Conservation (phyloP, 2,329 filamentous ascomycete species). For the Harringtonia aguacate region DNA sequence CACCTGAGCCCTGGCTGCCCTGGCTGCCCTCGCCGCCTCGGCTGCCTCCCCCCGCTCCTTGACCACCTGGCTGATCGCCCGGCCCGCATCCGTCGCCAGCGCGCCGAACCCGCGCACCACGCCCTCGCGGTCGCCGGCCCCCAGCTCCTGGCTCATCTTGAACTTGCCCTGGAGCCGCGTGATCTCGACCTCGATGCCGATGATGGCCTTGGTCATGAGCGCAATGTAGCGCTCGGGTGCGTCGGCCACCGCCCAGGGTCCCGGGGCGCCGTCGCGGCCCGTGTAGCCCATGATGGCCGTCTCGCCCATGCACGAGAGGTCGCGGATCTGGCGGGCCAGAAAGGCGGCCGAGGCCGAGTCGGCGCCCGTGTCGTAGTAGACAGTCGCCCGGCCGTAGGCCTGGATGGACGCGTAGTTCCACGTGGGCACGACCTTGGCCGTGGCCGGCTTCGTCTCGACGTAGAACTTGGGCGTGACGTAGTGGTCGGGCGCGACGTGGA, state of each 20-base stretch:
- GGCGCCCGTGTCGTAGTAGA: constrained; percentile 42
- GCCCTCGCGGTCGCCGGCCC: constrained; percentile 40
- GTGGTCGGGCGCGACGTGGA: constrained; percentile 45
- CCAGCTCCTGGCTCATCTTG: constrained; percentile 56
- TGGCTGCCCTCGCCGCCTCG: neutral
- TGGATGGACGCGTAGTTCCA: constrained; percentile 62
- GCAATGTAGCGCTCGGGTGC: constrained; percentile 46
- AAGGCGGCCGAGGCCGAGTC: constrained; percentile 26
- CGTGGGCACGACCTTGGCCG: constrained; percentile 57
- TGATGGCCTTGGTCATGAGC: constrained; percentile 45
- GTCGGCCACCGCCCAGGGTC: constrained; percentile 45
- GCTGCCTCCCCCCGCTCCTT: neutral
- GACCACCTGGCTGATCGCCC: neutral
- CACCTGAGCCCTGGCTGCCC: neutral
- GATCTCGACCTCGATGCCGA: constrained; percentile 50
- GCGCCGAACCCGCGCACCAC: constrained; percentile 44
- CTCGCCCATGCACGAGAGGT: constrained; percentile 39
- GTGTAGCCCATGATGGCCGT: constrained; percentile 45
- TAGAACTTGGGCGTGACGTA: constrained; percentile 64
- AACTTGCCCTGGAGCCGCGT: constrained; percentile 48
- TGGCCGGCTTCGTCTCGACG: constrained; percentile 50
- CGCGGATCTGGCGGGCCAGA: constrained; percentile 38
- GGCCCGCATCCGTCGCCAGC: constrained; percentile 19
- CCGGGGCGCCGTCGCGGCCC: constrained; percentile 18
- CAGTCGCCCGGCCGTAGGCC: constrained; percentile 45